Base-by-base conservation (phyloP, 768 basidiomycete species). In the Podaxis pistillaris region DNA sequence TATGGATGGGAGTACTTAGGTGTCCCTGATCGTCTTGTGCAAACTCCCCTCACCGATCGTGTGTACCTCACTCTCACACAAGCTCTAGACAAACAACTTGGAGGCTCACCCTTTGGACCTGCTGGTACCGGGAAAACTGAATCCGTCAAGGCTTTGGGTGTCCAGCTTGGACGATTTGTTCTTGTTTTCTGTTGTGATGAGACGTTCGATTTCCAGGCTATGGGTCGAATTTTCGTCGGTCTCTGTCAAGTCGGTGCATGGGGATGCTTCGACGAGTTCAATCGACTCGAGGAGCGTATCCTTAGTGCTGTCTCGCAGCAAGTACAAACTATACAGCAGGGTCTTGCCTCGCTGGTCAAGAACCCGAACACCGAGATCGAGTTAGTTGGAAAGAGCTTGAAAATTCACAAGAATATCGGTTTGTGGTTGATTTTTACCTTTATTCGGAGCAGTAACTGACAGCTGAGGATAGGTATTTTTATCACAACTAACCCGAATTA, bases 121-220 rank as follows among this genome's bases (percentile, higher is more conserved):
- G 97, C 97, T 19, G 97, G 97, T 74, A 98, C 96, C 62, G 95
- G 96, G 33, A 99, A 99, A 80, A 99, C 97, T 0, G 97, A 99
- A 76, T 98, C 97, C 1, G 97, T 99, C 72, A 99, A 99, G 75
- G 96, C 97, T 1, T 87, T 99, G 22, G 97, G 97, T 55, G 94
- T 98, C 1, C 96, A 97, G 69, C 86, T 99, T 4, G 97, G 97
- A 44, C 89, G 97, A 40, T 99, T 99, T 70, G 97, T 99, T n/a
- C 83, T 99, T 53, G 97, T 99, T n/a, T 99, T 99, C 79, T 98
- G 97, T 73, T 99, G 97, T 71, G 97, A 99, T 75, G 97, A 99
- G 74, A 97, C 93, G 0, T 98, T 99, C 75, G 97, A 99, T 75
- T 98, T 98, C 82, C 96, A 98, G 73, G 97, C 97, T 1, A 98